These are phyloP conservation scores for Melanogaster broomeanus DNA, from an alignment of 768 basidiomycete genomes.

Conservation along the genomic window DNA sequence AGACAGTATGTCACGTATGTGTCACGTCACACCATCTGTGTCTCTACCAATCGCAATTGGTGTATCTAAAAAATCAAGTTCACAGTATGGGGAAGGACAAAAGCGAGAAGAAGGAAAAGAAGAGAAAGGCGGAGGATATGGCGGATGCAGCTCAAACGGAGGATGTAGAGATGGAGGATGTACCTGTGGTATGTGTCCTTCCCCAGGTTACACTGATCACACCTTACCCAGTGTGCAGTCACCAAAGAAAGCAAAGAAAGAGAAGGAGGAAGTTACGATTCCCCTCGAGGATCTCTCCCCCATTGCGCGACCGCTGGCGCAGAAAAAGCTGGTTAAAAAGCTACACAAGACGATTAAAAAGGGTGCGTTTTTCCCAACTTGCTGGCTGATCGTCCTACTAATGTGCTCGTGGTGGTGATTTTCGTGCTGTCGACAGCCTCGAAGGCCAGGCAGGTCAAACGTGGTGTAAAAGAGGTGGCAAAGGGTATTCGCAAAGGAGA, in stretches of 20 bases:
- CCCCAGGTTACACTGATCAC: conserved; percentile 34
- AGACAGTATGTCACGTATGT: conserved; percentile 15
- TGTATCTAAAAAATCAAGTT: background rate
- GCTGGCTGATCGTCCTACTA: background rate
- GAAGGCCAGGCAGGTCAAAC: conserved; percentile 92
- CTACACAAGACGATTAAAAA: conserved; percentile 94
- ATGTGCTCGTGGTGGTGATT: no score
- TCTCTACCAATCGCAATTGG: background rate
- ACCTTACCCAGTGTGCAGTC: conserved; percentile 26
- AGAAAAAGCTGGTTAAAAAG: conserved; percentile 92
- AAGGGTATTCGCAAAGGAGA: conserved; percentile 98
- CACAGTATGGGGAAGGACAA: conserved; percentile 68
- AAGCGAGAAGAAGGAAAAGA: conserved; percentile 75
- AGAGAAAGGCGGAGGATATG: conserved; percentile 49
- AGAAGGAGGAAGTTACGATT: conserved; percentile 61
- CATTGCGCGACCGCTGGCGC: conserved; percentile 91
- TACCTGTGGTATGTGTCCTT: conserved; percentile 29
- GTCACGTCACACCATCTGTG: conserved; percentile 19
- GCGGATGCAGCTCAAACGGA: conserved; percentile 24
- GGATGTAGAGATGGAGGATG: conserved; percentile 52
- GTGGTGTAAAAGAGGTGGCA: conserved; percentile 98
- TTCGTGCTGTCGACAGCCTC: conserved; percentile 57
- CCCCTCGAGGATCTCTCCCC: conserved; percentile 85
- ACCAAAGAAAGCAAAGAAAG: conserved; percentile 64
- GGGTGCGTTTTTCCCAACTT: conserved; percentile 47